Base-by-base conservation (phyloP, 2,329 filamentous ascomycete genomes). In the Fusarium chaquense region DNA sequence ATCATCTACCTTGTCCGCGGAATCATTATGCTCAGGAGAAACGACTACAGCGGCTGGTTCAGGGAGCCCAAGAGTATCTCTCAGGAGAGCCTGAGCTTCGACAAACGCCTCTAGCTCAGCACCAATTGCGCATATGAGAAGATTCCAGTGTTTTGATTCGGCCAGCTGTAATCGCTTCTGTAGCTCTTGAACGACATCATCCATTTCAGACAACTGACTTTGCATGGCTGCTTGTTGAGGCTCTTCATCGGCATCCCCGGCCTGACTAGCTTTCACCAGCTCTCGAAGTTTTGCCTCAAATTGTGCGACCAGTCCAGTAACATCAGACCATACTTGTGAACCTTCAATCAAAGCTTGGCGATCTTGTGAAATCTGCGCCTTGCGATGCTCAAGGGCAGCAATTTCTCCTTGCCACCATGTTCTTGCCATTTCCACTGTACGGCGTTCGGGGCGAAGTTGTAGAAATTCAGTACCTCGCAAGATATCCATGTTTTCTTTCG, bases 81-180 rank as follows among this genome's bases (percentile, higher is more conserved):
- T 64, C n/a, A 93, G 79, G 43, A 93, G 82, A 5, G 82, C 78
- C 70, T 85, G 84, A 2, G 89, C 89, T 72, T 90, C 86, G 33
- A 81, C 81, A 64, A 92, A 89, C 4, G 90, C 90, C 62, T 91
- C 89, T 2, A 92, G 75, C 76, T 93, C 92, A 0, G 92, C 92
- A 1, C 91, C 91, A 35, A 95, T 89, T 13, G 91, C 91, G 53
- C 88, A 92, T 6, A 94, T 89, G 20, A 95, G 82, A 18, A 94
- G 80, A 59, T 91, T 94, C 92, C 92, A 95, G 18, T 85, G 84
- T 59, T 86, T 86, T 2, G 83, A 80, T 64, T 91, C 87, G 0
- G 90, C 90, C 4, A 84, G 75, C 2, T 83, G 80, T 28, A 89
- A 73, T 22, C 85, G 83, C 18, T 82, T 78, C 55, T 89, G 84